Percentiles rank a stretch among this genome's conserved stretches.
Conservation (phyloP, 2,329 filamentous ascomycete species). For the Penicillium sclerotigenum region DNA sequence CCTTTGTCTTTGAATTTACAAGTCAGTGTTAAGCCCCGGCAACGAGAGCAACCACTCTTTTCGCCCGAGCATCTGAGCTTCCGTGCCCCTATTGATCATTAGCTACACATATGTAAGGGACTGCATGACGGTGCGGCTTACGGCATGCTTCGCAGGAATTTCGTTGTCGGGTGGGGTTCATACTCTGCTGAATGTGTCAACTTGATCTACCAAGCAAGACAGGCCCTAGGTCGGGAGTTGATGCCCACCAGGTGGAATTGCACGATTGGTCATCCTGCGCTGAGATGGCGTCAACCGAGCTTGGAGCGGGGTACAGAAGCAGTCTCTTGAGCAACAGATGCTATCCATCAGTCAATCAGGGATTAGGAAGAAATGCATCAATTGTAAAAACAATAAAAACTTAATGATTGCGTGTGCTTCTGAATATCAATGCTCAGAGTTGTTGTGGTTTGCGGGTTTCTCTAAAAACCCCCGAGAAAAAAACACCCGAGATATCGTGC, state of each 20-base stretch:
- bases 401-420: background rate
- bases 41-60: conserved; percentile 27
- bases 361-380: too few relatives aligned
- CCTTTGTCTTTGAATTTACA: conserved; percentile 32
- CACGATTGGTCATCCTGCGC: conserved; percentile 15
- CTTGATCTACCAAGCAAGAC: background rate
- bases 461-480: background rate
- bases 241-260: background rate
- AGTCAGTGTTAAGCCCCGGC: conserved; percentile 19
- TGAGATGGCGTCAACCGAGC: conserved; percentile 15
- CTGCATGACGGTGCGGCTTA: conserved; percentile 8
- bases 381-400: background rate
- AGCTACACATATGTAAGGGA: background rate
- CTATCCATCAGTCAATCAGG: background rate
- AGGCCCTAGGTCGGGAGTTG: background rate
- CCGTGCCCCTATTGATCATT: conserved; percentile 18
- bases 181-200: conserved; percentile 4
- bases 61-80: conserved; percentile 33
- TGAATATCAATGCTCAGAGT: background rate
- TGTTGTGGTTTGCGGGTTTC: background rate
- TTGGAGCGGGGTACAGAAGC: conserved; percentile 18
- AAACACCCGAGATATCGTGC: background rate
- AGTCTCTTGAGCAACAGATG: background rate
- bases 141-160: conserved; percentile 31
- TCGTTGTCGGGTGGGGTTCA: conserved; percentile 23